Evolutionary conservation across 805 yeast genomes (phyloP).

Genomic region (Millerozyma miso): DNA sequence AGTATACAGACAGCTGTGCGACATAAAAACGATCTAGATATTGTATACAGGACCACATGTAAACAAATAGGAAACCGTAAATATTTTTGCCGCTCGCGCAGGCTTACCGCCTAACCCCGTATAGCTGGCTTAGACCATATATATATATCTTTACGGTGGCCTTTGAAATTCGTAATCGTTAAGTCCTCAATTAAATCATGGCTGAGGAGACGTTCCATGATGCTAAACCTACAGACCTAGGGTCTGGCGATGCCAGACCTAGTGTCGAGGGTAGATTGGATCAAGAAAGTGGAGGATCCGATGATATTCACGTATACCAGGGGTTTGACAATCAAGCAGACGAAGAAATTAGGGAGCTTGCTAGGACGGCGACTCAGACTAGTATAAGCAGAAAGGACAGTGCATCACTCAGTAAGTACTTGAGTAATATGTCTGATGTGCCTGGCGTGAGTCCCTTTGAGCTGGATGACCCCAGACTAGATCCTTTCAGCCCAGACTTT

Average conservation of each 20-base stretch:
- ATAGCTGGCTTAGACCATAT: background rate
- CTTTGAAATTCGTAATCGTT: no score
- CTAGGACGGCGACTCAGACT: conserved; percentile 34
- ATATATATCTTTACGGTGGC: background rate
- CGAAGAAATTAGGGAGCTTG: conserved; percentile 34
- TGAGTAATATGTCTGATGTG: conserved; percentile 49
- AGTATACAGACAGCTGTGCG: no score
- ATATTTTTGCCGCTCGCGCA: background rate
- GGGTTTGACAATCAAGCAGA: conserved; percentile 35
- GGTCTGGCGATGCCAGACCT: no score
- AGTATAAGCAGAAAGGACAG: conserved; percentile 12
- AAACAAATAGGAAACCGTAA: background rate
- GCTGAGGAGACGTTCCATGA: background rate
- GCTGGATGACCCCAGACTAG: conserved; percentile 36
- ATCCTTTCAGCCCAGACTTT: conserved; percentile 52
- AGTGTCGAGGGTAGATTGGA: background rate
- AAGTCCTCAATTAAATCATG: background rate
- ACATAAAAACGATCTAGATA: no score
- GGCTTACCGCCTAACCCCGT: background rate
- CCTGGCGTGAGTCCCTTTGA: conserved; percentile 44
- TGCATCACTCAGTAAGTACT: conserved; percentile 28
- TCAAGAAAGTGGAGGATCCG: background rate
- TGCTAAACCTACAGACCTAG: background rate
- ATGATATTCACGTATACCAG: conserved; percentile 13
- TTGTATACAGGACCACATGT: background rate